Evolutionary conservation across 2,329 filamentous ascomycete species (phyloP).

Genomic region (Fusarium torreyae): DNA sequence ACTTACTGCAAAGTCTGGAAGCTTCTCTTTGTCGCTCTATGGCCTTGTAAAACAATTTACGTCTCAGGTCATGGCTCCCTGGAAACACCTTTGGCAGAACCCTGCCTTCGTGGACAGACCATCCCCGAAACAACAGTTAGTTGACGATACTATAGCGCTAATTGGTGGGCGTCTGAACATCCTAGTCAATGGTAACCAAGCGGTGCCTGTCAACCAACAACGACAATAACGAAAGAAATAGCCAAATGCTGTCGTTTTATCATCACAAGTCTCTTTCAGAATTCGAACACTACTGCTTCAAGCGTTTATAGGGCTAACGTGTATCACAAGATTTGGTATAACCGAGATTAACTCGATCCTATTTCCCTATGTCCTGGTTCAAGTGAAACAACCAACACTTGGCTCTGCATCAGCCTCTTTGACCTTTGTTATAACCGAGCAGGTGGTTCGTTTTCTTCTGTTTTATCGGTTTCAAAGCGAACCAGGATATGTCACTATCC

Average conservation of each 20-base stretch:
- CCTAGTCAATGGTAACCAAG: constrained; percentile 11
- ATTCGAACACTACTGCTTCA: not conserved
- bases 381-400: constrained; percentile 24
- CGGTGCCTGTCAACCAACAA: constrained; percentile 6
- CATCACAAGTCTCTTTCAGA: not conserved
- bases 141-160: constrained; percentile 11
- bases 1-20: constrained; percentile 4
- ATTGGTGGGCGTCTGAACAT: constrained; percentile 26
- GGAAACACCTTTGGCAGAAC: not conserved
- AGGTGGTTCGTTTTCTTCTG: constrained; percentile 9
- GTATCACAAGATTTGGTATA: not conserved
- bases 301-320: not conserved
- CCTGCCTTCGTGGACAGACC: not conserved
- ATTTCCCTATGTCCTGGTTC: constrained; percentile 4
- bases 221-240: not conserved
- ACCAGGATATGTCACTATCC: constrained; percentile 9
- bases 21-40: constrained; percentile 1
- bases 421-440: not conserved
- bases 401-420: constrained; percentile 3
- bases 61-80: constrained; percentile 31
- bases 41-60: constrained; percentile 11
- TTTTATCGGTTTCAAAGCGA: constrained; percentile 25
- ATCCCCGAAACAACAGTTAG: constrained; percentile 9
- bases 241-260: not conserved
- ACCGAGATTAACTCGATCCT: not conserved